These are phyloP conservation scores for Setaria italica DNA, from an alignment of 202 grass and related monocot genomes.

Conservation along the genomic window DNA sequence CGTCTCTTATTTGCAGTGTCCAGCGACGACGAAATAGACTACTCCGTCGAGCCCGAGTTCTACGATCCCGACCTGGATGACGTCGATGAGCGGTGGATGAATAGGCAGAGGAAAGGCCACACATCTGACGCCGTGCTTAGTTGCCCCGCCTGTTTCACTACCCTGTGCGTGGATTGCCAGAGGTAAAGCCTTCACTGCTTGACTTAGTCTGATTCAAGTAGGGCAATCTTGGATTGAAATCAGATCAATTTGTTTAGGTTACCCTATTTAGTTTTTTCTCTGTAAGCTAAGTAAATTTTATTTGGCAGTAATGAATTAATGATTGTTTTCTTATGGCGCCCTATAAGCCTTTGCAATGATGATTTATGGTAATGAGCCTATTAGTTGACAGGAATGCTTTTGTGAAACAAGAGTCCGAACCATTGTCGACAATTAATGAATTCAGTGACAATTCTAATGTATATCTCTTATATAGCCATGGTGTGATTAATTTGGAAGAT, in stretches of 20 bases:
- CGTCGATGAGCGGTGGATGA: conserved; percentile 71
- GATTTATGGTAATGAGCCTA: background rate
- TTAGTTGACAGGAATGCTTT: conserved; percentile 22
- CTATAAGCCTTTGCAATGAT: background rate
- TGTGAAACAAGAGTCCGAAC: background rate
- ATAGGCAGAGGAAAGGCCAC: conserved; percentile 76
- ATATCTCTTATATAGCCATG: background rate
- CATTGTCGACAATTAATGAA: background rate
- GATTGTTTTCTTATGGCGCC: background rate
- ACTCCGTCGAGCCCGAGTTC: conserved; percentile 84
- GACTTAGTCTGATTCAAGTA: background rate
- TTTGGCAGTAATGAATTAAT: background rate
- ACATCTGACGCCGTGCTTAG: conserved; percentile 83
- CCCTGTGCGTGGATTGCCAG: conserved; percentile 90
- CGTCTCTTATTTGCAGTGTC: conserved; percentile 51
- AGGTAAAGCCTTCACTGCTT: conserved; percentile 55
- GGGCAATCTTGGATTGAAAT: background rate
- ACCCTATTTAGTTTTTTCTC: background rate
- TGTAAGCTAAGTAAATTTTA: background rate
- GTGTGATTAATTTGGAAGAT: background rate
- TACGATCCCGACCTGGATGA: conserved; percentile 86
- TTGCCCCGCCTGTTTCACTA: conserved; percentile 89
- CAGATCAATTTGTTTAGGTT: background rate
- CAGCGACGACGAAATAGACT: conserved; percentile 97
- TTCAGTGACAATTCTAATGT: background rate